A percentile compares a stretch with the other conserved stretches of the same genome.
phyloP scores from a whole-genome alignment of 441 rosid genomes.

The Isatis lusitanica region DNA sequence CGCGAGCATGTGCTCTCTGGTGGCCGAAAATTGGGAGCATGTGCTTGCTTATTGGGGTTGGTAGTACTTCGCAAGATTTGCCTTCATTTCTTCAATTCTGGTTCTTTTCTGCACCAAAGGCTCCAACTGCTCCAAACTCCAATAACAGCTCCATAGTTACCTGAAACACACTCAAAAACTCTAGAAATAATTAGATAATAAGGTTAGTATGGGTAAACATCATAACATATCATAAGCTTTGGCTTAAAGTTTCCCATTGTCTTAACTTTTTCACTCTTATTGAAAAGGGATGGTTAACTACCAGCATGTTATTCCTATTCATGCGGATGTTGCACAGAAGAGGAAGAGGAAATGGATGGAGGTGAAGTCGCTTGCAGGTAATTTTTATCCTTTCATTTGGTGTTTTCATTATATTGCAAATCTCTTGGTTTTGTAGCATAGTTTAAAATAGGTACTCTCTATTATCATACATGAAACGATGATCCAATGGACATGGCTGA shows the following conservation, averaged over 20 bases:
- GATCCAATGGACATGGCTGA: conserved; percentile 71
- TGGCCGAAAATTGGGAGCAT: too few species aligned
- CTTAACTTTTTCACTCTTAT: neutral
- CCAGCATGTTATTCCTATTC: conserved; percentile 92
- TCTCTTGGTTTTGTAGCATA: neutral
- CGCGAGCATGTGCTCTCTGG: too few species aligned
- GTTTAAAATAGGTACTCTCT: neutral
- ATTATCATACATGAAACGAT: conserved; percentile 43
- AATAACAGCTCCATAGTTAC: too few species aligned
- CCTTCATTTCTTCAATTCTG: too few species aligned
- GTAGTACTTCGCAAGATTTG: too few species aligned
- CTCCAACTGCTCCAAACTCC: too few species aligned
- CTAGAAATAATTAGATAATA: too few species aligned
- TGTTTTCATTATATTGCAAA: neutral
- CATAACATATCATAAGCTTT: too few species aligned
- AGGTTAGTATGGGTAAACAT: too few species aligned
- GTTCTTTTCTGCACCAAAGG: too few species aligned
- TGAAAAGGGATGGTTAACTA: conserved; percentile 90
- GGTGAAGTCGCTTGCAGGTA: conserved; percentile 56
- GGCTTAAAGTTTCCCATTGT: neutral
- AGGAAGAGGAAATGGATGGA: conserved; percentile 72
- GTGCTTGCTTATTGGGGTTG: too few species aligned
- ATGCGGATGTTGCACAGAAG: conserved; percentile 69
- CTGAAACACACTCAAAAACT: too few species aligned
- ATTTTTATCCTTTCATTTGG: conserved; percentile 11